A percentile compares a stretch with the other conserved stretches of the same genome.
phyloP scores from a whole-genome alignment of 2,329 filamentous ascomycete species.

The Fusarium sp. region DNA sequence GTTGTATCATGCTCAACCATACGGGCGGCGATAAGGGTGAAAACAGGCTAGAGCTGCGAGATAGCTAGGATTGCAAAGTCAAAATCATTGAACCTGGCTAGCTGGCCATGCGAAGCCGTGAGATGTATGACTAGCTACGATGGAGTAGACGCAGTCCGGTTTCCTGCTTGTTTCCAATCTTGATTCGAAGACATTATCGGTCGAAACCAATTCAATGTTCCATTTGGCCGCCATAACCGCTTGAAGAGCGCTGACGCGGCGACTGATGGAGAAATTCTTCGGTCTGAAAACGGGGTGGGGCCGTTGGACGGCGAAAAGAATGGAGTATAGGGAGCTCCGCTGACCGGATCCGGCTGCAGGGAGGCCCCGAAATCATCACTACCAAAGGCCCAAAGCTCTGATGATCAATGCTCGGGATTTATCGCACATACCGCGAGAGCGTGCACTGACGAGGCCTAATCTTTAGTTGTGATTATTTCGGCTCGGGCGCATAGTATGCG shows the following conservation, averaged over 20 bases:
- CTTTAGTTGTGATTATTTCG: background rate
- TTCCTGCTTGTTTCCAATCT: background rate
- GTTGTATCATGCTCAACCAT: background rate
- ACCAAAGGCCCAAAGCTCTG: background rate
- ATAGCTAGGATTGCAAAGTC: slow-evolving; percentile 3
- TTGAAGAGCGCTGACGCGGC: slow-evolving; percentile 7
- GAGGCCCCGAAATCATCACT: slow-evolving; percentile 14
- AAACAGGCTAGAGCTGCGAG: background rate
- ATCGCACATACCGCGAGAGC: background rate
- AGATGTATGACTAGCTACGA: background rate
- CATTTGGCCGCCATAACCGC: slow-evolving; percentile 18
- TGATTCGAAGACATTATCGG: background rate
- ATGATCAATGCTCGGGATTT: background rate
- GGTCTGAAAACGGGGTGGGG: slow-evolving; percentile 24
- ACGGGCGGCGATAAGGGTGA: background rate
- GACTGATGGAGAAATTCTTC: slow-evolving; percentile 2
- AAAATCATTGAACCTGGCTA: background rate
- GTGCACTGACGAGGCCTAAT: background rate
- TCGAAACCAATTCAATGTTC: background rate
- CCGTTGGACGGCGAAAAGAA: slow-evolving; percentile 34
- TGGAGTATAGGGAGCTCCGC: slow-evolving; percentile 24
- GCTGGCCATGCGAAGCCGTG: background rate
- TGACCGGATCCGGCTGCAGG: slow-evolving; percentile 31
- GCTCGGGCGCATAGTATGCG: background rate
- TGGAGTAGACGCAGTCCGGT: background rate